A percentile compares a stretch with the other conserved stretches of the same genome.
These are phyloP conservation scores for Hypoxylon sp. DNA, from an alignment of 2,329 filamentous ascomycete species.

Conservation along the genomic window DNA sequence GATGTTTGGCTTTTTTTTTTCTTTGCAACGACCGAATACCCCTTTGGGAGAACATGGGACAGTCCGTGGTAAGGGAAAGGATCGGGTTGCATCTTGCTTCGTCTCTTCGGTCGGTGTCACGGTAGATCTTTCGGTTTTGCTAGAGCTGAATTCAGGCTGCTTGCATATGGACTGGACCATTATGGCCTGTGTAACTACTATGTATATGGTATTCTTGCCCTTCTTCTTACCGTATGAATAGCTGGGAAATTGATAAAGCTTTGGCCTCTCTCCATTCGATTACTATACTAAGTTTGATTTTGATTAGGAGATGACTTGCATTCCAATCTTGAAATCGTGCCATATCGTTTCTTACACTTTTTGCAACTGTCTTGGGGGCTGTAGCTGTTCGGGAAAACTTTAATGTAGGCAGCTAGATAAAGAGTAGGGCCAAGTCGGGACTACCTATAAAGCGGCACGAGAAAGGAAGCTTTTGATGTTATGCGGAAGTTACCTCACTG, in stretches of 20 bases:
- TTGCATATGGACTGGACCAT: slow-evolving; percentile 39
- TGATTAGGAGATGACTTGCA: background rate
- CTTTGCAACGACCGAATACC: slow-evolving; percentile 40
- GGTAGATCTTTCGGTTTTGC: slow-evolving; percentile 28
- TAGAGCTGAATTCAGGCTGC: slow-evolving; percentile 37
- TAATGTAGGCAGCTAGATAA: background rate
- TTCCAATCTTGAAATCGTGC: background rate
- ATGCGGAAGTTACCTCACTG: background rate
- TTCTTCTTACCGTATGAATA: slow-evolving; percentile 39
- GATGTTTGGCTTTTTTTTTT: slow-evolving; percentile 30
- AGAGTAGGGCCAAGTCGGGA: background rate
- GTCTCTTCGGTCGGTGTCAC: slow-evolving; percentile 36
- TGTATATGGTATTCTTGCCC: slow-evolving; percentile 37
- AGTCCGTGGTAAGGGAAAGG: slow-evolving; percentile 32
- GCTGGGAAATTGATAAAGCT: slow-evolving; percentile 40
- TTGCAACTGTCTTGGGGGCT: background rate
- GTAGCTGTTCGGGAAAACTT: background rate
- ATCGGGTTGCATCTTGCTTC: slow-evolving; percentile 26
- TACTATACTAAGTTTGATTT: background rate
- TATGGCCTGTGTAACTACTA: slow-evolving; percentile 39
- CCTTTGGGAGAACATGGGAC: slow-evolving; percentile 29
- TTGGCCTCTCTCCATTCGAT: slow-evolving; percentile 23
- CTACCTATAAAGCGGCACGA: background rate
- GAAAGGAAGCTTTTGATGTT: background rate
- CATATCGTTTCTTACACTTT: background rate